Evolutionary conservation across 2,329 filamentous ascomycete genomes (phyloP).

Genomic region (Clonostachys rhizophaga): DNA sequence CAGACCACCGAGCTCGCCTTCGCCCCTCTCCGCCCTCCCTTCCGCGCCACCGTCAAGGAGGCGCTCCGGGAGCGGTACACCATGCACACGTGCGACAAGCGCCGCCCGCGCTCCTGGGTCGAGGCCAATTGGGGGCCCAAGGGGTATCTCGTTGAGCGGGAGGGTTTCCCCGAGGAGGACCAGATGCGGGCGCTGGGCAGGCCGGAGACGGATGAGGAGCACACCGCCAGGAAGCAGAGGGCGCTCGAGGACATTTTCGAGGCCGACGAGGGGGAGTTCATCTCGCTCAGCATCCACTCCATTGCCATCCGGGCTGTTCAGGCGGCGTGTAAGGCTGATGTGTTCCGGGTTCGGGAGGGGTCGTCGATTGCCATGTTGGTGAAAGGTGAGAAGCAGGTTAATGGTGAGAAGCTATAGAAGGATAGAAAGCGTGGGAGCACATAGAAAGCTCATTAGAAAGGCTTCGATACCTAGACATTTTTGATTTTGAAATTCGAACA

Average conservation of each 20-base stretch:
- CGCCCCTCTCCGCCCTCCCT: constrained; percentile 31
- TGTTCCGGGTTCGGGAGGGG: constrained; percentile 43
- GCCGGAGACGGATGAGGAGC: constrained; percentile 43
- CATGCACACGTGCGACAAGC: constrained; percentile 57
- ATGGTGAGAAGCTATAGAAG: too few relatives aligned
- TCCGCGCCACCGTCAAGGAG: constrained; percentile 52
- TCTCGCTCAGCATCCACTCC: constrained; percentile 47
- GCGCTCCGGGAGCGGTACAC: constrained; percentile 54
- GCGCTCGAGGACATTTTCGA: constrained; percentile 42
- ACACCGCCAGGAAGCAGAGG: constrained; percentile 33
- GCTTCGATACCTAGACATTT: too few relatives aligned
- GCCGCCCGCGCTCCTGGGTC: constrained; percentile 43
- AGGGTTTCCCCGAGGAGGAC: constrained; percentile 50
- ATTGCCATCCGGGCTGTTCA: constrained; percentile 37
- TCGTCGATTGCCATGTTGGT: constrained; percentile 52
- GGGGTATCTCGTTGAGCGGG: constrained; percentile 40
- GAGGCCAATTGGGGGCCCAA: constrained; percentile 35
- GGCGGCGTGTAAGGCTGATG: constrained; percentile 32
- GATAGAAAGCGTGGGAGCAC: too few relatives aligned
- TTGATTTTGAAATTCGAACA: too few relatives aligned
- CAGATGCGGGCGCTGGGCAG: constrained; percentile 28
- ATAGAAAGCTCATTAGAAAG: too few relatives aligned
- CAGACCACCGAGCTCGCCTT: constrained; percentile 51
- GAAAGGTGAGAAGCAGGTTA: constrained; percentile 24
- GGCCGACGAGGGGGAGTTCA: constrained; percentile 25